Percentiles rank a stretch among this genome's conserved stretches.
phyloP scores from a whole-genome alignment of 2,329 filamentous ascomycete species.

The Davidsoniella australis region DNA sequence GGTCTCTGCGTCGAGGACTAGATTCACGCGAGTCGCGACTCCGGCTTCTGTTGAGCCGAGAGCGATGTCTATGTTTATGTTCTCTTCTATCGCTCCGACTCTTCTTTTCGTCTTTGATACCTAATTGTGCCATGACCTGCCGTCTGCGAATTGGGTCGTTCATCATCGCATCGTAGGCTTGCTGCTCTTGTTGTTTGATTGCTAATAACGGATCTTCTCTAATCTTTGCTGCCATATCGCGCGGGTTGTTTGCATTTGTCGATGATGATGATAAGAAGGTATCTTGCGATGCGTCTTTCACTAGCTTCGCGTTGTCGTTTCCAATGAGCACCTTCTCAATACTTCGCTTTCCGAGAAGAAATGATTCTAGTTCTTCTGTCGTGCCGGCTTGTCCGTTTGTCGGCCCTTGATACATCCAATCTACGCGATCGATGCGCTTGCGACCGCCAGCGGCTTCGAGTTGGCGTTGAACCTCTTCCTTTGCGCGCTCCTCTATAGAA shows the following conservation, averaged over 20 bases:
- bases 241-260: conserved; percentile 52
- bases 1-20: conserved; percentile 1
- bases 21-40: conserved; percentile 7
- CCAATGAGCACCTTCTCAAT: conserved; percentile 72
- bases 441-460: conserved; percentile 77
- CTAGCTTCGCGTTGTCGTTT: conserved; percentile 61
- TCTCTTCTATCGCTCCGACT: conserved; percentile 16
- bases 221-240: conserved; percentile 74
- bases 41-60: conserved; percentile 5
- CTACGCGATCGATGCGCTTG: conserved; percentile 67
- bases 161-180: conserved; percentile 64
- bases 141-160: conserved; percentile 53
- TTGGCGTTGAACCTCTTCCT: conserved; percentile 79
- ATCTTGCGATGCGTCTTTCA: conserved; percentile 52
- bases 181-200: conserved; percentile 84
- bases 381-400: conserved; percentile 58
- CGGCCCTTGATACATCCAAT: conserved; percentile 96
- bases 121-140: conserved; percentile 49
- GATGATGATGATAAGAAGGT: conserved; percentile 30
- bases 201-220: conserved; percentile 80
- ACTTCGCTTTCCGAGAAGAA: conserved; percentile 76
- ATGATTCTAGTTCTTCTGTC: conserved; percentile 82
- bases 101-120: conserved; percentile 30
- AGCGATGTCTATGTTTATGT: conserved; percentile 4
- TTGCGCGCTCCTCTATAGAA: conserved; percentile 57